Evolutionary conservation across 2,329 filamentous ascomycete species (phyloP), one percentile per base, ranked within the genome.

Genomic region (Fusarium falciforme): DNA sequence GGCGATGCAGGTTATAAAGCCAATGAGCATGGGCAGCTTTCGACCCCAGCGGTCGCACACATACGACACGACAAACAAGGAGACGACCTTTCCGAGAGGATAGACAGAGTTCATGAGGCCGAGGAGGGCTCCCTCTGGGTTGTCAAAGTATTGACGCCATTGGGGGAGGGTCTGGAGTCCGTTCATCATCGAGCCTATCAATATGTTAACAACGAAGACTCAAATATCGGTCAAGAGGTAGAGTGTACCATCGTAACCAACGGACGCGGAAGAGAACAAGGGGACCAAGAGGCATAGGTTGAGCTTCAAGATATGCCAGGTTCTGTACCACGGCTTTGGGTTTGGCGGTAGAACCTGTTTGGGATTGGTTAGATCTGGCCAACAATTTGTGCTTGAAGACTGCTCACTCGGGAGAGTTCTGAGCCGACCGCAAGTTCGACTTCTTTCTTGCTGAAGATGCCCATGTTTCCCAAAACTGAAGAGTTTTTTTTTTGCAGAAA

Each of bases 111-210:
- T 82, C 64, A 84, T 78, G 10, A 82, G 72, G 27, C 83, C 83
- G 6, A 84, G 77, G 9, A 79, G 68, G 12, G 79, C 76, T 1
- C 80, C 82, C 3, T 67, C 35, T 1, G 83, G 83, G 29, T 81
- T 71, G 40, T 78, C 76, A 59, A 86, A 85, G 66, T 84, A 85
- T 2, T 68, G 58, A 31, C 81, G 80, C 84, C 85, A 86, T 64
- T 81, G 76, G 0, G 78, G 64, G 0, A 84, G 77, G 8, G 84
- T 80, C 61, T 86, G 84, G 1, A 86, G 78, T 16, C 84, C 84
- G 65, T 86, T 86, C 82, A 84, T 84, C 64, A 86, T 79, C 3
- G 82, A 82, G 8, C 81, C 81, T 76, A 8, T n/a, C 10, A 12
- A 12, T 6, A 27, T 36, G 20, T 58, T 12, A 58, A 36, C 4